Evolutionary conservation across 345 rosid species (phyloP), one percentile per base, ranked within the genome.

Genomic region (Microcos paniculata): DNA sequence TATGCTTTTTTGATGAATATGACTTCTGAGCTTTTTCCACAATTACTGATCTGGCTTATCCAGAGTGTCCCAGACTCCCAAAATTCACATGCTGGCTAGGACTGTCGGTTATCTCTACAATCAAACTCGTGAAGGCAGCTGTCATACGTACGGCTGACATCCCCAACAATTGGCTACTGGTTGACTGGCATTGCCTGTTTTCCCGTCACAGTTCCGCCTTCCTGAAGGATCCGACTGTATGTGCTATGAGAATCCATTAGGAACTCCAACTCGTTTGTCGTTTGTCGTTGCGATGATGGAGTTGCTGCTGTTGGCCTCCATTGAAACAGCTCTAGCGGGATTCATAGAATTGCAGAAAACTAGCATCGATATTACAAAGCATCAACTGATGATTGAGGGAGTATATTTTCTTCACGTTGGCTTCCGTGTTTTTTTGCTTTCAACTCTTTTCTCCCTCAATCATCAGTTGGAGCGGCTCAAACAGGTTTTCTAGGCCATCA

Each of bases 191-290:
- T 48, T 68, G 2, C 26, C 42, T 1, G 57, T 28, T 42, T 48
- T 68, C 9, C n/a, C 3, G 14, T 24, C 71, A 48, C 58, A 48
- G 40, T 18, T 68, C 72, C 72, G n/a, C 72, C 16, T 26, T 42
- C 5, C 30, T 68, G 72, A 4, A 68, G 72, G 42, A 68, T 68
- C 13, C 72, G 28, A 43, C 52, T 28, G n/a, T n/a, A n/a, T n/a
- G n/a, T n/a, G 72, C 52, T 26, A 46, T 68, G 57, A 10, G 72
- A 68, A 46, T 68, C 72, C 57, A 46, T 48, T 23, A 68, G 57
- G 33, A 68, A 68, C 56, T 68, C 72, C 72, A 68, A 28, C 24
- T 28, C 56, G n/a, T n/a, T n/a, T n/a, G n/a, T n/a, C n/a, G n/a
- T 23, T 46, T 2, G 3, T 68, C 56, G 4, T 26, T 24, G 9